A percentile compares a stretch with the other conserved stretches of the same genome.
These are phyloP conservation scores for Bolboschoenus planiculmis DNA, from an alignment of 176 grass and related monocot species.

Conservation along the genomic window DNA sequence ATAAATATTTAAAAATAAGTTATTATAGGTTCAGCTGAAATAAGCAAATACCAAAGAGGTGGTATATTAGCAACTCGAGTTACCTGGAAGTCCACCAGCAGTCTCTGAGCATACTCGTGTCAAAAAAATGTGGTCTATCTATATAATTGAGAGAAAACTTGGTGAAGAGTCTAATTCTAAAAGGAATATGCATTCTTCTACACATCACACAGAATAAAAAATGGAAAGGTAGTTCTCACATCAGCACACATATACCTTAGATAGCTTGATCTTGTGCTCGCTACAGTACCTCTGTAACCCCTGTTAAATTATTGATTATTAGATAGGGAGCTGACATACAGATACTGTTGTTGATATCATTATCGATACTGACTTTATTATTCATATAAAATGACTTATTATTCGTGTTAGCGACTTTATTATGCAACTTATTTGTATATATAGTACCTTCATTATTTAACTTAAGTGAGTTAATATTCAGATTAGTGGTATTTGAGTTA, in stretches of 20 bases:
- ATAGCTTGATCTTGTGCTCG: constrained; percentile 98
- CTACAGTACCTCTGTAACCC: constrained; percentile 94
- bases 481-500: too few species aligned
- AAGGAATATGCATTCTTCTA: neutral
- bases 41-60: constrained; percentile 8
- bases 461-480: too few species aligned
- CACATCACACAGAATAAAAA: constrained; percentile 4
- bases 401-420: too few species aligned
- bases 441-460: too few species aligned
- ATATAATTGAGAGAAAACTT: constrained; percentile 10
- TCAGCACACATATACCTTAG: constrained; percentile 45
- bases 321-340: too few species aligned
- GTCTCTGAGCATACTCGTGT: constrained; percentile 98
- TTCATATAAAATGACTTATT: too few species aligned
- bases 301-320: constrained; percentile 38
- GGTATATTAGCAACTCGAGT: neutral
- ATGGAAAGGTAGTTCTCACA: neutral
- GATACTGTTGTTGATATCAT: too few species aligned
- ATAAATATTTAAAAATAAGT: neutral
- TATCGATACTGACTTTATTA: too few species aligned
- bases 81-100: constrained; percentile 97
- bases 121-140: constrained; percentile 96
- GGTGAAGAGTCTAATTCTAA: neutral
- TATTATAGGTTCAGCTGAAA: constrained; percentile 22
- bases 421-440: too few species aligned